A percentile compares a stretch with the other conserved stretches of the same genome.
These are phyloP conservation scores for Diaporthe sp. DNA, from an alignment of 2,329 filamentous ascomycete genomes.

Conservation along the genomic window DNA sequence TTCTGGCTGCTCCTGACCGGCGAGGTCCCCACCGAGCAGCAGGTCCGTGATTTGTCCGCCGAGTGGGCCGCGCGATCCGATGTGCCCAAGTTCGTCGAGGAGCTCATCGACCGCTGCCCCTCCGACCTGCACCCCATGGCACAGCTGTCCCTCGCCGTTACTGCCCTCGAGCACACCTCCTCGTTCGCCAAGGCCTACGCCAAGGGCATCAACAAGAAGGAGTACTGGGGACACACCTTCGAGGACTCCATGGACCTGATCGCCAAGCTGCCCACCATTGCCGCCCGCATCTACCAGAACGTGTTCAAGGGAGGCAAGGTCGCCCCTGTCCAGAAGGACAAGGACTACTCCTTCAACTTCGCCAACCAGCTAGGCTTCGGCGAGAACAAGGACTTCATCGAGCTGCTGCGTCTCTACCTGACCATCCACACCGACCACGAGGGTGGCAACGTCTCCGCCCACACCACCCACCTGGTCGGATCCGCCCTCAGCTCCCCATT, in stretches of 20 bases:
- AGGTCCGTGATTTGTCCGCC: constrained; percentile 96
- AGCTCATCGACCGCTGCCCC: constrained; percentile 99
- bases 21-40: constrained; percentile 96
- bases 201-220: constrained; percentile 99
- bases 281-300: constrained; percentile 99
- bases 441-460: constrained; percentile 97
- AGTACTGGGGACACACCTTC: constrained; percentile 99
- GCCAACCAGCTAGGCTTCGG: constrained; percentile 99
- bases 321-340: constrained; percentile 93
- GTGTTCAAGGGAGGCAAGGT: constrained; percentile 99
- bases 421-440: constrained; percentile 99
- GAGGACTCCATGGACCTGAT: constrained; percentile 99
- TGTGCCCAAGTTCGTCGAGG: constrained; percentile 97
- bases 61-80: constrained; percentile 99
- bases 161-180: constrained; percentile 97
- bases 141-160: constrained; percentile 97
- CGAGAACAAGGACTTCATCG: constrained; percentile 94
- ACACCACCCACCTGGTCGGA: constrained; percentile 98
- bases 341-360: constrained; percentile 99
- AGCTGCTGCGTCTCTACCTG: constrained; percentile 98
- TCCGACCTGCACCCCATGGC: constrained; percentile 99
- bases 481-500: constrained; percentile 96
- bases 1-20: constrained; percentile 99
- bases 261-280: constrained; percentile 98
- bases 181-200: constrained; percentile 98